Percentiles rank a stretch among this genome's conserved stretches.
Conservation (phyloP, 23 red algal genomes). For the Agarophyton chilense region DNA sequence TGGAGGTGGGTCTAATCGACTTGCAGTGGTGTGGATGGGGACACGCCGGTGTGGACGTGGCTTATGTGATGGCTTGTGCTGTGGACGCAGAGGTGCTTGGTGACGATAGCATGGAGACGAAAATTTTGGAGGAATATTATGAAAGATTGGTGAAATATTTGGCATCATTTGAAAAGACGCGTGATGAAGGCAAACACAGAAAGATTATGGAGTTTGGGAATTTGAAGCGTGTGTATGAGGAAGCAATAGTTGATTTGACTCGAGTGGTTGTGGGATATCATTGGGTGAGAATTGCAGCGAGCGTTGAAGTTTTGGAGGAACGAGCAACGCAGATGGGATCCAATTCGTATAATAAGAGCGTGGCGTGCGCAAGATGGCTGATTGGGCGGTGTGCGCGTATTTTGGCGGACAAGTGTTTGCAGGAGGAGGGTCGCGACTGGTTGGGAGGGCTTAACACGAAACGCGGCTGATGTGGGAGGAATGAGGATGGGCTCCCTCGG, state of each 20-base stretch:
- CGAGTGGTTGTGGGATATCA: conserved; percentile 64
- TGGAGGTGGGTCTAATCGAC: conserved; percentile 72
- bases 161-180: conserved; percentile 27
- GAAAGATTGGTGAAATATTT: conserved; percentile 19
- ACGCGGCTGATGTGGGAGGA: too few species aligned
- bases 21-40: conserved; percentile 81
- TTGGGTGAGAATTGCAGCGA: conserved; percentile 62
- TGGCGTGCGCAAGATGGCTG: conserved; percentile 55
- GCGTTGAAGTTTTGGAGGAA: conserved; percentile 7
- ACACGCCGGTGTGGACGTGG: conserved; percentile 47
- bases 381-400: conserved; percentile 6
- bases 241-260: conserved; percentile 54
- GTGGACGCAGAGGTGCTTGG: conserved; percentile 14
- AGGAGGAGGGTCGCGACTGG: not conserved
- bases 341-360: conserved; percentile 72
- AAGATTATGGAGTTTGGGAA: conserved; percentile 9
- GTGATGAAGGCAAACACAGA: conserved; percentile 5
- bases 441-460: not conserved
- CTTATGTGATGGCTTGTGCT: conserved; percentile 53
- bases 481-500: too few species aligned
- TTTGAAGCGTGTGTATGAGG: conserved; percentile 27
- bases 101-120: conserved; percentile 25
- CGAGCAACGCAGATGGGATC: conserved; percentile 19
- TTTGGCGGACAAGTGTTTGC: conserved; percentile 15
- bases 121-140: conserved; percentile 49